Evolutionary conservation across 2,329 filamentous ascomycete genomes (phyloP).

Genomic region (Pseudogymnoascus sp.): DNA sequence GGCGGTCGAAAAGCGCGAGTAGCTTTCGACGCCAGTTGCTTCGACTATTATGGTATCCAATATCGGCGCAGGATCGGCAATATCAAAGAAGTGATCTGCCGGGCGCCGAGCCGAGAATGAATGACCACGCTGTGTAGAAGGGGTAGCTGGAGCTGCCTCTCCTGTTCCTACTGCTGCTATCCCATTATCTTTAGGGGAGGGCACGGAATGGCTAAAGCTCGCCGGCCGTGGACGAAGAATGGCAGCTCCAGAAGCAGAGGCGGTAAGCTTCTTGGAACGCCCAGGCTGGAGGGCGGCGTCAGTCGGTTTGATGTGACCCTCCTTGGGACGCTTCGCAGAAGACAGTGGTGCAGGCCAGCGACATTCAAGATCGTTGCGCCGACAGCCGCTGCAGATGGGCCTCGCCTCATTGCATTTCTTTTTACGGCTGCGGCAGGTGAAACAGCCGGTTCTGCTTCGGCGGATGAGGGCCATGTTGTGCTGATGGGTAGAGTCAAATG

Average conservation of each 20-base stretch:
- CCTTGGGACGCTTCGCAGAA: background rate
- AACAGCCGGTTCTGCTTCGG: constrained; percentile 30
- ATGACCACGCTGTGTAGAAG: background rate
- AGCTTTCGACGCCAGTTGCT: background rate
- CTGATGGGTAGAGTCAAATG: background rate
- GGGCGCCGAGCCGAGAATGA: background rate
- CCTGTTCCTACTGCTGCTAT: background rate
- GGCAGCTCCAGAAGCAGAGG: background rate
- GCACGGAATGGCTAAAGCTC: background rate
- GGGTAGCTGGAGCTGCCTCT: background rate
- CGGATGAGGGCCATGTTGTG: background rate
- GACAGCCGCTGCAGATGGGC: constrained; percentile 29
- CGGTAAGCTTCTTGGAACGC: background rate
- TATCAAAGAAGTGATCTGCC: background rate
- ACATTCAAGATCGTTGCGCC: background rate
- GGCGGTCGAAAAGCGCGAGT: background rate
- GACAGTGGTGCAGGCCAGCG: background rate
- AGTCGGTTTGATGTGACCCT: background rate
- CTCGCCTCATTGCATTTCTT: constrained; percentile 59
- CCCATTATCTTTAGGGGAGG: background rate
- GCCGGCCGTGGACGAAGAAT: background rate
- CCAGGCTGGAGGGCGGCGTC: background rate
- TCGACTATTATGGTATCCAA: background rate
- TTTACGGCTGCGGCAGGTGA: constrained; percentile 49
- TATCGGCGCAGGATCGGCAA: background rate